These are phyloP conservation scores for Marvania coccoides DNA, from an alignment of 139 green algal species.

Conservation along the genomic window DNA sequence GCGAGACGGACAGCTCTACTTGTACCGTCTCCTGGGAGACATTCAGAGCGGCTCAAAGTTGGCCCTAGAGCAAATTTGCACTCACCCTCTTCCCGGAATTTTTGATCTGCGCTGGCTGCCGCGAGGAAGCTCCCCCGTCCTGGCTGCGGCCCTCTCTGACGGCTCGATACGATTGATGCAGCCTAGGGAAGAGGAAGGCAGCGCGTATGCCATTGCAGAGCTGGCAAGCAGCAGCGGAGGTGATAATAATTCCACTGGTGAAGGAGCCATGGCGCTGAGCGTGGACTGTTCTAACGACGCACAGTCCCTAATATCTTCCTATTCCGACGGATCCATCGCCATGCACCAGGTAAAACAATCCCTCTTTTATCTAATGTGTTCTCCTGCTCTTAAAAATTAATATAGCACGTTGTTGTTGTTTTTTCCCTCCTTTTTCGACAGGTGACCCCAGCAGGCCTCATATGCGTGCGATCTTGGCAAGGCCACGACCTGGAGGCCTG, in stretches of 20 bases:
- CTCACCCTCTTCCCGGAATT: conserved; percentile 5
- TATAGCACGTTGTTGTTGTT: not conserved
- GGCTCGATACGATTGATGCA: conserved; percentile 8
- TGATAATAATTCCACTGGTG: not conserved
- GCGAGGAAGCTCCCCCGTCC: not conserved
- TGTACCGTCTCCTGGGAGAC: conserved; percentile 19
- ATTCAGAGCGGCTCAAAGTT: no score
- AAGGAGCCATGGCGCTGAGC: conserved; percentile 2
- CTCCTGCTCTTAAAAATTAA: not conserved
- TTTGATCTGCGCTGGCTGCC: conserved; percentile 27
- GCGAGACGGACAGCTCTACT: conserved; percentile 38
- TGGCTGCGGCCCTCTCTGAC: conserved; percentile 18
- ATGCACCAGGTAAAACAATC: not conserved
- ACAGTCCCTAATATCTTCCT: conserved; percentile 1
- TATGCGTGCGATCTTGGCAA: conserved; percentile 25
- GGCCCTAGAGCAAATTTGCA: not conserved
- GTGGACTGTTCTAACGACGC: not conserved
- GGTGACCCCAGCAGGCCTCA: conserved; percentile 1
- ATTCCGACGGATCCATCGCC: not conserved
- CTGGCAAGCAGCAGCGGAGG: no score
- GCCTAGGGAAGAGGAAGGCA: not conserved
- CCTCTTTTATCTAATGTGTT: not conserved
- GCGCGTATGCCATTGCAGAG: no score
- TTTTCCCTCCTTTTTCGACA: conserved; percentile 3
- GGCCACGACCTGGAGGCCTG: conserved; percentile 58